phyloP scores from a whole-genome alignment of 345 rosid species.

The Reutealis trisperma region DNA sequence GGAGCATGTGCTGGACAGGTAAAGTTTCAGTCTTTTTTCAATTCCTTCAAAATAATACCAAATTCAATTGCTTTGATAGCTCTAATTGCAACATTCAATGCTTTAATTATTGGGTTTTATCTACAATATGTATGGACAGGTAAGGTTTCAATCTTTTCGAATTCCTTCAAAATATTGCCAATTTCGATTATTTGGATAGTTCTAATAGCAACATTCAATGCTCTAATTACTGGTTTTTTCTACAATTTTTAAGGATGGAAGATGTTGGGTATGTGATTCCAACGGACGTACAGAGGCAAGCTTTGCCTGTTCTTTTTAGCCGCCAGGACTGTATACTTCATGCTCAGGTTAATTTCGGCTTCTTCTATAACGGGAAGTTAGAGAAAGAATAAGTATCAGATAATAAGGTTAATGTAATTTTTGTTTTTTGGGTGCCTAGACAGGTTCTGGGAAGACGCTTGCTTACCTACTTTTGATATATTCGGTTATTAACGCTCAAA shows the following conservation, averaged over 20 bases:
- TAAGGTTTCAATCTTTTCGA: not conserved
- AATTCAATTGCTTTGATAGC: not conserved
- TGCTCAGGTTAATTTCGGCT: constrained; percentile 61
- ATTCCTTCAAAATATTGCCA: not conserved
- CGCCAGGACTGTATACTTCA: constrained; percentile 83
- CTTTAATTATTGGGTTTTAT: not conserved
- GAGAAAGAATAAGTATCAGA: not conserved
- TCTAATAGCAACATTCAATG: not conserved
- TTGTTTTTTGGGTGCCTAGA: constrained; percentile 49
- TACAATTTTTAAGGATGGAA: constrained; percentile 50
- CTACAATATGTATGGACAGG: not conserved
- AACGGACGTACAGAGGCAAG: constrained; percentile 71
- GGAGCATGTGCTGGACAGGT: constrained; percentile 38
- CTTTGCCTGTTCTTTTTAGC: constrained; percentile 65
- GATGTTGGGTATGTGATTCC: constrained; percentile 65
- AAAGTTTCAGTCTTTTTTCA: not conserved
- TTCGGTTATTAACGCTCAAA: constrained; percentile 60
- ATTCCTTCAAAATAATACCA: no score
- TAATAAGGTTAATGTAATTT: constrained; percentile 15
- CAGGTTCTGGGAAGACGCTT: constrained; percentile 96
- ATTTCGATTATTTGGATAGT: not conserved
- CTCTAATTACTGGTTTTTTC: not conserved
- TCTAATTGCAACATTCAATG: not conserved
- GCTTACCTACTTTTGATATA: constrained; percentile 71
- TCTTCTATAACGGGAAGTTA: not conserved